Conservation (phyloP, 176 grass and related monocot species). For the Poa annua region DNA sequence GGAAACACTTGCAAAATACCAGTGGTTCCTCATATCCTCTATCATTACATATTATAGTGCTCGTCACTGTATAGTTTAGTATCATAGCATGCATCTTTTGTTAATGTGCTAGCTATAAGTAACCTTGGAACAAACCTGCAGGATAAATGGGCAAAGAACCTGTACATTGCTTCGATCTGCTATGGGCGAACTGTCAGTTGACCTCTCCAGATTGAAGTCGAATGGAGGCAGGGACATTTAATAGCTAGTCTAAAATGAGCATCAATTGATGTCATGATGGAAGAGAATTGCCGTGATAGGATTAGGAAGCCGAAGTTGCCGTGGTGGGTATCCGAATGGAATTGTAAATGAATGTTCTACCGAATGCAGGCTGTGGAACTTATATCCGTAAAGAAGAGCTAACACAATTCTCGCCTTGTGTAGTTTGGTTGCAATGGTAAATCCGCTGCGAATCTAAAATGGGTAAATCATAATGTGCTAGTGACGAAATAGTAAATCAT, state of each 20-base stretch:
- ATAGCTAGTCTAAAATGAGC: not conserved
- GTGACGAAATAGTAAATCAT: not conserved
- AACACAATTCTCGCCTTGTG: not conserved
- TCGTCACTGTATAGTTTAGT: not conserved
- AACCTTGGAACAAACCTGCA: slow-evolving; percentile 31
- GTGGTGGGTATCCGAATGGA: slow-evolving; percentile 24
- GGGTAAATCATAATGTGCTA: not conserved
- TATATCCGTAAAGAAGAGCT: slow-evolving; percentile 34
- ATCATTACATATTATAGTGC: not conserved
- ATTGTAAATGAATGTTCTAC: slow-evolving; percentile 51
- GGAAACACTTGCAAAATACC: not conserved
- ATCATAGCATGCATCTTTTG: not conserved
- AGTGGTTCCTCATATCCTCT: not conserved
- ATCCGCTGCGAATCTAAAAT: not conserved
- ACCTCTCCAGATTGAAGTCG: slow-evolving; percentile 18
- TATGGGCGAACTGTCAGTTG: slow-evolving; percentile 83
- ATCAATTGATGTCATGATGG: slow-evolving; percentile 7
- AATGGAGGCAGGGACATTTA: slow-evolving; percentile 2
- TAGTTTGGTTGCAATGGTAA: not conserved
- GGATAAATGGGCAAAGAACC: slow-evolving; percentile 95
- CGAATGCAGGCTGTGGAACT: slow-evolving; percentile 28
- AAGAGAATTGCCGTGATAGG: slow-evolving; percentile 17
- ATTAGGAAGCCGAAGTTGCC: slow-evolving; percentile 25
- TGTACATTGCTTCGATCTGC: slow-evolving; percentile 84
- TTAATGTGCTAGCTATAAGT: slow-evolving; percentile 12